Conservation (phyloP, 2,329 filamentous ascomycete species). For the Penicillium crustosum region DNA sequence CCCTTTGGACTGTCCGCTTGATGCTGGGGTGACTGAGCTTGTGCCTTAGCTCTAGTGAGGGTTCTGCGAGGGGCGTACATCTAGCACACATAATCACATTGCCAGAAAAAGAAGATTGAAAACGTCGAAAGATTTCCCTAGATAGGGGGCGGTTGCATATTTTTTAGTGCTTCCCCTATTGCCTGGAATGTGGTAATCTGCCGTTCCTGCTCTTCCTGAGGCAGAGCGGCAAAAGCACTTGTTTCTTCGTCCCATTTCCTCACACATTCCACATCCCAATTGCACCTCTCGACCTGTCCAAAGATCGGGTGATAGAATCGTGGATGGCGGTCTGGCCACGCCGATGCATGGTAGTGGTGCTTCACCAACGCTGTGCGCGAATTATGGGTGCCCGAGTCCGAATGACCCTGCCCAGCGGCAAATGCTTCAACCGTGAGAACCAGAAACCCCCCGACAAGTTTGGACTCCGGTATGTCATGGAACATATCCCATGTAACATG, state of each 20-base stretch:
- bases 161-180: conserved; percentile 4
- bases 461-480: conserved; percentile 66
- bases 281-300: conserved; percentile 69
- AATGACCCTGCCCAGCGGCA: conserved; percentile 71
- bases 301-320: conserved; percentile 67
- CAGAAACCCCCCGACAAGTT: conserved; percentile 62
- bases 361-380: conserved; percentile 66
- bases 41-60: neutral
- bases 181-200: conserved; percentile 36
- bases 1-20: too few species aligned
- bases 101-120: neutral
- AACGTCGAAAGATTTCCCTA: neutral
- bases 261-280: conserved; percentile 67
- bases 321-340: conserved; percentile 66
- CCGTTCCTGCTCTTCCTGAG: conserved; percentile 59
- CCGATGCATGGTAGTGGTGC: conserved; percentile 73
- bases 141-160: neutral
- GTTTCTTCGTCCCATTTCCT: conserved; percentile 65
- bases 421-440: conserved; percentile 71
- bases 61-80: neutral
- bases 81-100: conserved; percentile 1
- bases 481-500: conserved; percentile 63
- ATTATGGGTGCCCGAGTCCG: conserved; percentile 69
- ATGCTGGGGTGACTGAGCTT: too few species aligned
- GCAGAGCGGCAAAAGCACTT: conserved; percentile 55